Evolutionary conservation across 371 early-diverging fungal genomes (phyloP).

Genomic region (Mortierella sp.): DNA sequence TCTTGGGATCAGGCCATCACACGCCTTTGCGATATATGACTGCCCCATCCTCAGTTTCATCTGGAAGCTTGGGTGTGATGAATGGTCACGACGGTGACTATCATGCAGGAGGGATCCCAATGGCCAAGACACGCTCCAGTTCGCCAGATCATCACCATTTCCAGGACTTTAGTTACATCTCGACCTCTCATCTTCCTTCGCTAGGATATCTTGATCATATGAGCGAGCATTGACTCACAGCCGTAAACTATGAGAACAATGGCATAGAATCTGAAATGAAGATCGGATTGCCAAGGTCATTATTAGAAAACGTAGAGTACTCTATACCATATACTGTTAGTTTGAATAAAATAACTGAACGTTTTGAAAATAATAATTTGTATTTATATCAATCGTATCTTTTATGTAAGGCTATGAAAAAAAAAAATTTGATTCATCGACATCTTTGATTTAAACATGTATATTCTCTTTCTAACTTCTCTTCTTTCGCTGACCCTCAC

Average conservation of each 20-base stretch:
- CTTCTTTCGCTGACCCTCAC: constrained; percentile 49
- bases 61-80: constrained; percentile 12
- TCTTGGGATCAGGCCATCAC: constrained; percentile 33
- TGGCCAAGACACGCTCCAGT: constrained; percentile 55
- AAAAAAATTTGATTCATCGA: not conserved
- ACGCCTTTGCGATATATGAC: constrained; percentile 43
- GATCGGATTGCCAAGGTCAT: not conserved
- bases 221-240: constrained; percentile 41
- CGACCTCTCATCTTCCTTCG: constrained; percentile 46
- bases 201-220: constrained; percentile 33
- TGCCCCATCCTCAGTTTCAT: constrained; percentile 22
- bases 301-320: not conserved
- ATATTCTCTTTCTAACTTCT: constrained; percentile 17
- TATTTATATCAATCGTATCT: not conserved
- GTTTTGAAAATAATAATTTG: not conserved
- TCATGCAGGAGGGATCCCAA: constrained; percentile 45
- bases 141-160: constrained; percentile 55
- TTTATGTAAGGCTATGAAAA: not conserved
- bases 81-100: constrained; percentile 27
- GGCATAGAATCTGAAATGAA: not conserved
- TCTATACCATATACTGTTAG: too few relatives aligned
- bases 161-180: constrained; percentile 49
- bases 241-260: not conserved
- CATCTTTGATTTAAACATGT: not conserved
- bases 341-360: not conserved